phyloP scores from a whole-genome alignment of 1,139 yeast species.

The Pichia sp. region DNA sequence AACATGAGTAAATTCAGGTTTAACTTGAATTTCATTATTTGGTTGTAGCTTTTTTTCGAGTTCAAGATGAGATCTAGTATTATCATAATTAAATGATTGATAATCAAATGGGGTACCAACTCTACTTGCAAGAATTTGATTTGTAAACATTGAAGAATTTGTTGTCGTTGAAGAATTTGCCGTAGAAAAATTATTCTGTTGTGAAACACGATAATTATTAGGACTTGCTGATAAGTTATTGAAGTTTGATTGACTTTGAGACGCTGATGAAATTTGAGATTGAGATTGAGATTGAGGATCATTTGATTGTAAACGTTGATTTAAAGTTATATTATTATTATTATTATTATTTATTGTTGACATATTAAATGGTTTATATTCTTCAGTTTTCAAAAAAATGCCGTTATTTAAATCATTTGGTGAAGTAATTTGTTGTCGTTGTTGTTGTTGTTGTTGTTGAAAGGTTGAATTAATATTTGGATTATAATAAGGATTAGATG shows the following conservation, averaged over 20 bases:
- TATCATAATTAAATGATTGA: constrained; percentile 1
- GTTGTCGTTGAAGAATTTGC: background rate
- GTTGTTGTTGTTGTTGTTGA: constrained; percentile 7
- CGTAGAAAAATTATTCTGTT: background rate
- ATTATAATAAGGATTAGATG: constrained; percentile 11
- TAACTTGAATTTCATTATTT: background rate
- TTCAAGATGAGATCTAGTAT: background rate
- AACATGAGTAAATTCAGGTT: too few species aligned
- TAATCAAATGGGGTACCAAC: constrained; percentile 9
- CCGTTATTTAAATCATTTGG: too few species aligned
- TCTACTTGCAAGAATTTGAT: constrained; percentile 9
- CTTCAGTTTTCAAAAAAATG: background rate
- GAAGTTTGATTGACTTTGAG: background rate
- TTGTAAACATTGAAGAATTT: constrained; percentile 5
- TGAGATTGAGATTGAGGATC: constrained; percentile 6
- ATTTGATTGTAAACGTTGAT: background rate
- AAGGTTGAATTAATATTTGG: background rate
- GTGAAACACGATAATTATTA: constrained; percentile 3
- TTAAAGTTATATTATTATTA: too few species aligned
- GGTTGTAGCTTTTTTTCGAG: background rate
- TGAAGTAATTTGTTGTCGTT: background rate
- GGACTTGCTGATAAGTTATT: background rate
- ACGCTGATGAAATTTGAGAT: too few species aligned
- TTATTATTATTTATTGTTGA: too few species aligned
- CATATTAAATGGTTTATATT: background rate